Evolutionary conservation across 2,329 filamentous ascomycete genomes (phyloP), one percentile per base, ranked within the genome.

Genomic region (Whalleya microplaca): DNA sequence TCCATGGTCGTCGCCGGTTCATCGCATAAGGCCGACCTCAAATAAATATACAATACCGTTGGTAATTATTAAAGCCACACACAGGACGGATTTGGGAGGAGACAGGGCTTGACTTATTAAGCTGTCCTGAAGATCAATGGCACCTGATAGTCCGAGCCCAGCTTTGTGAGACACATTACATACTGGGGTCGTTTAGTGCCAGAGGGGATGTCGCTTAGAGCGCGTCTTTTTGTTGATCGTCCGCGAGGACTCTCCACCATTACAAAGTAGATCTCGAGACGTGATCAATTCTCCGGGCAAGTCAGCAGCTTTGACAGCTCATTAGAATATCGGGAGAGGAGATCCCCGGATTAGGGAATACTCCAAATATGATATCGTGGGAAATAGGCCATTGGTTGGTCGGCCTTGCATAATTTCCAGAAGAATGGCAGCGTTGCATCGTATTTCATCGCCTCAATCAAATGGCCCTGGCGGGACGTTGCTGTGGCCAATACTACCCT

Each of bases 401-500:
- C 53, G 42, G 40, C 48, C 32, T 21, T 46, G 52, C 20, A 62
- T 58, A 60, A 64, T 64, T 62, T 64, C 62, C 59, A 61, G 43
- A 62, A 51, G 55, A 58, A 60, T 48, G 50, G 47, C 59, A 58
- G 56, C 53, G 62, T 64, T 50, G 50, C 51, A 62, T 64, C 46
- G 57, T 21, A 57, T 52, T 21, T 60, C 50, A 49, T 51, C 23
- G 51, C 53, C 51, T 58, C 56, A 64, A 60, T 62, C 58, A 60
- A 63, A 61, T 45, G 40, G 48, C 21, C 43, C 56, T 55, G 32
- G 48, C 44, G 56, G 43, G 44, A 55, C 47, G 43, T 42, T 41
- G 51, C 42, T 60, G 21, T 56, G 56, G 59, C 51, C 48, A 59
- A 61, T 61, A 53, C 59, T 41, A 64, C 59, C 57, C 62, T 64